These are phyloP conservation scores for Salicornia ramosissima DNA, from an alignment of 148 eudicot genomes.

Conservation along the genomic window DNA sequence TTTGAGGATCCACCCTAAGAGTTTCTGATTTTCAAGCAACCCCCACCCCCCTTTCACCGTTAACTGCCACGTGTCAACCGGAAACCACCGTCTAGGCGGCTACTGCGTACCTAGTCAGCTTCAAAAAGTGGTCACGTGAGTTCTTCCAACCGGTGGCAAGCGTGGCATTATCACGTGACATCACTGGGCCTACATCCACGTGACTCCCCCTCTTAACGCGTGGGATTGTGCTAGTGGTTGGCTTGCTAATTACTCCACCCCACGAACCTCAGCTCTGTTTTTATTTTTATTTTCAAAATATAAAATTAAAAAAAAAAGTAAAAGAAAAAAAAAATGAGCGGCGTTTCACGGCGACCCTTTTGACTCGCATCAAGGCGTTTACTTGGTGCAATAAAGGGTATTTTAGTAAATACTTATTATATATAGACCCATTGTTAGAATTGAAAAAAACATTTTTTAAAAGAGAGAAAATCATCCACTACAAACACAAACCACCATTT, in stretches of 20 bases:
- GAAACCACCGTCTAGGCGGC: too few species aligned
- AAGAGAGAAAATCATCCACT: constrained; percentile 3
- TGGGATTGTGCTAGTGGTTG: constrained; percentile 11
- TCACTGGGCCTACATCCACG: constrained; percentile 1
- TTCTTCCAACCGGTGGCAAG: background rate
- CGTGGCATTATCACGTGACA: constrained; percentile 7
- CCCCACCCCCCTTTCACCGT: background rate
- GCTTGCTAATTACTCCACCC: constrained; percentile 18
- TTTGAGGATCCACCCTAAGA: background rate
- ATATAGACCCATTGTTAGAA: too few species aligned
- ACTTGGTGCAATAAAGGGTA: too few species aligned
- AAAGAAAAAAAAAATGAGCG: background rate
- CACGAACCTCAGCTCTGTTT: constrained; percentile 4
- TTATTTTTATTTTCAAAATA: too few species aligned
- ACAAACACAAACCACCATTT: background rate
- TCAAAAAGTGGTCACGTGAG: background rate
- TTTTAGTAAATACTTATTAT: too few species aligned
- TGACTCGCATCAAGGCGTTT: too few species aligned
- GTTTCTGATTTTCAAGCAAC: too few species aligned
- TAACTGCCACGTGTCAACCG: constrained; percentile 22
- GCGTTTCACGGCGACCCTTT: constrained; percentile 27
- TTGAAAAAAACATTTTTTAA: background rate
- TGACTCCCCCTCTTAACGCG: constrained; percentile 16
- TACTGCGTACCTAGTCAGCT: too few species aligned
- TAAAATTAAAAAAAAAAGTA: background rate